A percentile compares a stretch with the other conserved stretches of the same genome.
These are phyloP conservation scores for Candida sp. DNA, from an alignment of 1,139 yeast genomes.

Conservation along the genomic window DNA sequence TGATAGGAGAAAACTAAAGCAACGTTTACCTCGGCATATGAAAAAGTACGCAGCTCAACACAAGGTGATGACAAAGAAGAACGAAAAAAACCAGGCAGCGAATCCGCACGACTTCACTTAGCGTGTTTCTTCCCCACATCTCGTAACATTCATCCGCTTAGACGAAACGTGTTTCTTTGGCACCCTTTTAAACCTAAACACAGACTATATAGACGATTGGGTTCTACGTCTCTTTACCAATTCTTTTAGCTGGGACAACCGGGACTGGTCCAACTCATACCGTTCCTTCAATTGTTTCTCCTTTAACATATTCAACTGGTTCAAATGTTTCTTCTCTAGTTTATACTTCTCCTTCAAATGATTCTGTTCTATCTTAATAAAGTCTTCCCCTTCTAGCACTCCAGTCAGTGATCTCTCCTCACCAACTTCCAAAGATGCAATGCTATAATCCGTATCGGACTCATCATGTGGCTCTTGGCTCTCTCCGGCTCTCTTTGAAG, in stretches of 20 bases:
- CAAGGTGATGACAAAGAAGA: background rate
- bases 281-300: background rate
- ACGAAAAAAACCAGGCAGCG: background rate
- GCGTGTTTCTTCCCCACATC: no score
- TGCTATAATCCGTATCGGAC: background rate
- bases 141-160: no score
- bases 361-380: background rate
- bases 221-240: background rate
- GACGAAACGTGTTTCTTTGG: no score
- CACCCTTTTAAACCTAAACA: no score
- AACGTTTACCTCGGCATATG: slow-evolving; percentile 1
- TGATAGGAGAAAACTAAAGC: background rate
- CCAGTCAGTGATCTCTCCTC: background rate
- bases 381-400: background rate
- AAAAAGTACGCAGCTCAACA: background rate
- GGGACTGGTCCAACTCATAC: background rate
- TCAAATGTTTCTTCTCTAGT: background rate
- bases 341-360: background rate
- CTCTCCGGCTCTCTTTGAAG: background rate
- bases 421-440: background rate
- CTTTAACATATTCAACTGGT: background rate
- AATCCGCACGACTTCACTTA: background rate
- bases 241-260: background rate
- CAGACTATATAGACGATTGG: no score
- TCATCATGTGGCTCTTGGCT: background rate